Conservation (phyloP, 1,139 yeast genomes). For the Wickerhamomyces sp. region DNA sequence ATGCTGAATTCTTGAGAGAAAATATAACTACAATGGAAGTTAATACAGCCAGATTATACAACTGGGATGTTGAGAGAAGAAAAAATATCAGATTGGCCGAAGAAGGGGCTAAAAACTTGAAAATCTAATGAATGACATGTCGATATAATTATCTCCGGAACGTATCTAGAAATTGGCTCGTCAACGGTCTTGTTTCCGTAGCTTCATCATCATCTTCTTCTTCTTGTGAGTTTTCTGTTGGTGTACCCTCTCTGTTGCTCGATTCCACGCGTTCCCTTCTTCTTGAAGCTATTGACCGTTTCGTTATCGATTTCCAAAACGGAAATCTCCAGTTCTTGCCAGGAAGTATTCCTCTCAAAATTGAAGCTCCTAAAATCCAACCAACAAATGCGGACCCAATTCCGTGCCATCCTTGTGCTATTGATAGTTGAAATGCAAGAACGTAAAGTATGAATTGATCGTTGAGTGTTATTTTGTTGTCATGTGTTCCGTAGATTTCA, state of each 20-base stretch:
- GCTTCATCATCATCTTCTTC: conserved; percentile 34
- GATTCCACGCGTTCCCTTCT: conserved; percentile 4
- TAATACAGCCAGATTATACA: conserved; percentile 89
- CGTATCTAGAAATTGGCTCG: conserved; percentile 54
- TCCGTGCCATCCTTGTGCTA: conserved; percentile 50
- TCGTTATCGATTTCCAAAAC: conserved; percentile 24
- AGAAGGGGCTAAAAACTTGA: conserved; percentile 35
- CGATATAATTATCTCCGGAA: conserved; percentile 33
- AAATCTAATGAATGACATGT: conserved; percentile 20
- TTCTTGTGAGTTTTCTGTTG: conserved; percentile 21
- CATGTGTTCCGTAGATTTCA: conserved; percentile 28
- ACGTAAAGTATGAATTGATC: conserved; percentile 57
- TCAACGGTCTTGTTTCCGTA: conserved; percentile 54
- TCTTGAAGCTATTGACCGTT: not conserved
- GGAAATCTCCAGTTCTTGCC: conserved; percentile 54
- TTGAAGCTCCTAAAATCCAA: conserved; percentile 51
- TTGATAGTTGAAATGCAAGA: conserved; percentile 43
- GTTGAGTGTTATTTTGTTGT: conserved; percentile 37
- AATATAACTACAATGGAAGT: conserved; percentile 98
- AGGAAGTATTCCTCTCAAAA: conserved; percentile 52
- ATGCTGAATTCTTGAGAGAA: conserved; percentile 81
- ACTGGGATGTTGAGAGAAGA: conserved; percentile 92
- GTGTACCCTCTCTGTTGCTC: conserved; percentile 7
- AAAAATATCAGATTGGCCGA: conserved; percentile 35
- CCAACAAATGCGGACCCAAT: conserved; percentile 52